Base-by-base conservation (phyloP, 768 basidiomycete species). In the Gymnopilus dilepis region DNA sequence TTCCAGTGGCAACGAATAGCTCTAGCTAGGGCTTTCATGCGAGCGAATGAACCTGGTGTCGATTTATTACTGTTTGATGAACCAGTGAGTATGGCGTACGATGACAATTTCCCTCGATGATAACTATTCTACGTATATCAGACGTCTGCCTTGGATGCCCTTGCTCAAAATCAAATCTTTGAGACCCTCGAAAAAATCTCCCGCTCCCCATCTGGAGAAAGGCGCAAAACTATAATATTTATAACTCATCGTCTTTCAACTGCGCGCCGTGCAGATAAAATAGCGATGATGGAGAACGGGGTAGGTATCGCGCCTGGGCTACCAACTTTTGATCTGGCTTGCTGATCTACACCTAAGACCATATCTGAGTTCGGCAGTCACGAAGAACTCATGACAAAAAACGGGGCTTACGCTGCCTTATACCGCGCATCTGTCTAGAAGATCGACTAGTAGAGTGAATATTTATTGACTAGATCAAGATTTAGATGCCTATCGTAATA, bases 41-140 rank as follows among this genome's bases (percentile, higher is more conserved):
- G 93, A 61, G 89, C 91, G 50, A 83, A 80, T 68, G 86, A 84
- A 69, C 90, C 86, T 21, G 86, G 88, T 64, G 84, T 92, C 24
- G 91, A 95, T 74, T 76, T 95, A 13, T 78, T 95, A 31, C 74
- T 95, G 41, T 90, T 95, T 69, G 94, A 96, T 72, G 92, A 94
- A 77, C 91, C 92, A 55, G 90, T 89, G 76, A 70, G 87, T 70
- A 50, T 33, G 55, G 19, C 56, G 17, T 50, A 34, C 22, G 54
- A 28, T 1, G 22, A 28, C 19, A 53, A 62, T 26, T n/a, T 31
- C 33, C 31, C 26, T 63, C n/a, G 17, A 22, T 51, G 34, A 62
- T 33, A 58, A 31, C 64, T 21, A 55, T 30, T 52, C 55, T 38
- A 53, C 11, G 6, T 17, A 58, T 41, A 54, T 21, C 70, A 92